These are phyloP conservation scores for Pachyrhizus erosus DNA, from an alignment of 306 rosid genomes.

Conservation along the genomic window DNA sequence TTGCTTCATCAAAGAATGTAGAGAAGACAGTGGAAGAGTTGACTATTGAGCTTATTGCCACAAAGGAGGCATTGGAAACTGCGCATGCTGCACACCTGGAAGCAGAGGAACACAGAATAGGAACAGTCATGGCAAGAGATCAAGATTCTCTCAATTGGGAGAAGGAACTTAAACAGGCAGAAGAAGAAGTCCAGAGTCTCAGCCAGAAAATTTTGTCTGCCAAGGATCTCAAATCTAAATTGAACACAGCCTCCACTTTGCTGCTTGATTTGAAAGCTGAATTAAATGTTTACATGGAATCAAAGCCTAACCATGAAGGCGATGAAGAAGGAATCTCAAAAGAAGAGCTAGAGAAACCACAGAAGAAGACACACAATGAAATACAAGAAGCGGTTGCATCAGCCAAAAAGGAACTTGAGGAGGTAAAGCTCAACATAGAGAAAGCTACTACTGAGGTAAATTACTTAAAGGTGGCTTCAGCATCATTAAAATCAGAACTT, in stretches of 20 bases:
- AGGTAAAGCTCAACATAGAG: slow-evolving; percentile 79
- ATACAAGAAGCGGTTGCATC: slow-evolving; percentile 83
- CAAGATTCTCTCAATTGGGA: slow-evolving; percentile 90
- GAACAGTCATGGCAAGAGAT: slow-evolving; percentile 90
- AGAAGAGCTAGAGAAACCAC: slow-evolving; percentile 50
- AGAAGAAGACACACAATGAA: slow-evolving; percentile 59
- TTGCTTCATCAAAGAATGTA: slow-evolving; percentile 78
- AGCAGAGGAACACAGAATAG: slow-evolving; percentile 92
- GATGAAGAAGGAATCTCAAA: slow-evolving; percentile 47
- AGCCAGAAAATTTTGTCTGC: slow-evolving; percentile 69
- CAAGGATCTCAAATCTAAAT: slow-evolving; percentile 80
- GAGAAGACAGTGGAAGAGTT: slow-evolving; percentile 93
- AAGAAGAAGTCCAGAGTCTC: slow-evolving; percentile 71
- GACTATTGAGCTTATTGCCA: slow-evolving; percentile 84
- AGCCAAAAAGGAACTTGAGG: slow-evolving; percentile 82
- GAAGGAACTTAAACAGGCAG: slow-evolving; percentile 76
- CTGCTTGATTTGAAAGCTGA: slow-evolving; percentile 77
- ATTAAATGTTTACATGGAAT: slow-evolving; percentile 78
- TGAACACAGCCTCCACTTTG: slow-evolving; percentile 66
- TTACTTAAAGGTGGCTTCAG: slow-evolving; percentile 73
- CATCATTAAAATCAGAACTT: slow-evolving; percentile 70
- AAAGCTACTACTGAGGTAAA: slow-evolving; percentile 76
- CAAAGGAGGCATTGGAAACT: slow-evolving; percentile 80
- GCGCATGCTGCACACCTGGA: slow-evolving; percentile 96
- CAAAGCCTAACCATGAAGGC: slow-evolving; percentile 58